Evolutionary conservation across 257 asterid genomes (phyloP), one percentile per base, ranked within the genome.

Genomic region (Penstemon barbatus): DNA sequence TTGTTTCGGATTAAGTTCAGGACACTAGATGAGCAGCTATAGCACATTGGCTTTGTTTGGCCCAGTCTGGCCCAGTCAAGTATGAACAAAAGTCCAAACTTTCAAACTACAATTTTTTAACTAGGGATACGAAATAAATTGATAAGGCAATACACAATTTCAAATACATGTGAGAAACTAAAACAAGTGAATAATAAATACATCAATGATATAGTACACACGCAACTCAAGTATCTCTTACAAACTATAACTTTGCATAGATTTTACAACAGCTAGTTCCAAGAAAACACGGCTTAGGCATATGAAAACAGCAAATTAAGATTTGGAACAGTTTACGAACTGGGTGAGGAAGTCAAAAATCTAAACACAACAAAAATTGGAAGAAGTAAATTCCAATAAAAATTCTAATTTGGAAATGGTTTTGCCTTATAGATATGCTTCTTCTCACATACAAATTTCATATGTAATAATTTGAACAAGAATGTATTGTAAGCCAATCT

Each of bases 381-480:
- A 38, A 50, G 8, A 48, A 65, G 13, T 7, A n/a, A 13, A 58
- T 40, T 59, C 69, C 69, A 71, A 75, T 53, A 71, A n/a, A 72
- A 57, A 37, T 25, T 25, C 38, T 42, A 33, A 42, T 5, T 39
- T 15, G 4, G 11, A 18, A 56, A 9, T 8, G 33, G 33, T 43
- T 59, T 56, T 15, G 65, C 65, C 68, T 18, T 48, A 40, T 45
- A 56, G 66, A 42, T 72, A 73, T 61, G 57, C 59, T 74, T 53
- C 19, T 50, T 51, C 70, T 46, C 70, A 6, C 50, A 38, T 37
- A 63, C 70, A 18, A 8, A 10, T 18, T 63, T 39, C 36, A 58
- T 12, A 54, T 8, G 13, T 57, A 38, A 68, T 33, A 61, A 44
- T 25, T 70, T 25, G 49, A 66, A 25, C 57, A 73, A 37, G 52